phyloP scores from a whole-genome alignment of 2,329 filamentous ascomycete genomes.

The Stagonosporopsis vannaccii region DNA sequence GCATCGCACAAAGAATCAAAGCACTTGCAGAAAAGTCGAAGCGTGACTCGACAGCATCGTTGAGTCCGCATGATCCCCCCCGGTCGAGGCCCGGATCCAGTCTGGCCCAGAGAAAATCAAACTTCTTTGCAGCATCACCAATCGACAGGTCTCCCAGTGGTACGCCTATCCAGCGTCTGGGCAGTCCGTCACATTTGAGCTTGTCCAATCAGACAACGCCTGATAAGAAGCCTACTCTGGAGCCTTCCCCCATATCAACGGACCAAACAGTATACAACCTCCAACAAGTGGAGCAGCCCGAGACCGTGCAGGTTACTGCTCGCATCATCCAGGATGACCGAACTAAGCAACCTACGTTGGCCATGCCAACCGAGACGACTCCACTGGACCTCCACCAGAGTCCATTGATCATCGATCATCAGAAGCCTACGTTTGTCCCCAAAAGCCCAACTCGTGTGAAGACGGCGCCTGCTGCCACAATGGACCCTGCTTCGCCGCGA shows the following conservation, averaged over 20 bases:
- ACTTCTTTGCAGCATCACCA: constrained; percentile 48
- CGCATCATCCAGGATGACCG: constrained; percentile 75
- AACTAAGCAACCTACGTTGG: constrained; percentile 39
- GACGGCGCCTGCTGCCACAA: constrained; percentile 20
- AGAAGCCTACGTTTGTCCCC: constrained; percentile 47
- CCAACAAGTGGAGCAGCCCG: constrained; percentile 58
- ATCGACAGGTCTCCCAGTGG: constrained; percentile 35
- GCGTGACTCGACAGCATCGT: constrained; percentile 54
- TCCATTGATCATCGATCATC: constrained; percentile 70
- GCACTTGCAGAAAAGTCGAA: constrained; percentile 79
- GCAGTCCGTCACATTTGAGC: constrained; percentile 38
- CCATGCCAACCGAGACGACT: constrained; percentile 59
- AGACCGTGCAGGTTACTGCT: constrained; percentile 88
- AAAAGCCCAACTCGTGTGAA: constrained; percentile 38
- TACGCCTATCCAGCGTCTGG: constrained; percentile 38
- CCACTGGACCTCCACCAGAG: constrained; percentile 61
- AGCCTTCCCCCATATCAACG: constrained; percentile 20
- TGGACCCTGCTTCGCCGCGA: constrained; percentile 41
- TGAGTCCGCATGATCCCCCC: constrained; percentile 24
- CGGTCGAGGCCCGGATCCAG: constrained; percentile 33
- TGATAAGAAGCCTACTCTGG: constrained; percentile 31
- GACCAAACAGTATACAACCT: constrained; percentile 51
- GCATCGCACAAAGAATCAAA: constrained; percentile 94
- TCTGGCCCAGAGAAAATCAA: constrained; percentile 49
- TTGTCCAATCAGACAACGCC: constrained; percentile 38